A percentile compares a stretch with the other conserved stretches of the same genome.
Conservation (phyloP, 1,284 basidiomycete genomes). For the Rhodotorula sp. region DNA sequence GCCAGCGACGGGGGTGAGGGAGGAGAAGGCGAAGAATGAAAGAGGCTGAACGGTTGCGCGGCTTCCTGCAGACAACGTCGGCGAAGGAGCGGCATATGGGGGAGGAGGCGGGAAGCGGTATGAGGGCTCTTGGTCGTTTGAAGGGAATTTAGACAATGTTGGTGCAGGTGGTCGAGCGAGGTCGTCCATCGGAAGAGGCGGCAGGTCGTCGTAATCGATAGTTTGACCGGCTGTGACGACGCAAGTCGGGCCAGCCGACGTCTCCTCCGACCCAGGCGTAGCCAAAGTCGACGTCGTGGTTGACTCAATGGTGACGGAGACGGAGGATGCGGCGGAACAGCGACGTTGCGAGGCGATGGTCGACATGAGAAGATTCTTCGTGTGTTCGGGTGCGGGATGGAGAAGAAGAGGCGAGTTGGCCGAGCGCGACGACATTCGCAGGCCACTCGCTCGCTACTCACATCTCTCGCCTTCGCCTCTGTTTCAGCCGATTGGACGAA, state of each 20-base stretch:
- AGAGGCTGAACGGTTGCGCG: slow-evolving; percentile 6
- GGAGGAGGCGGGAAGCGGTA: not conserved
- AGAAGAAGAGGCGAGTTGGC: too few relatives aligned
- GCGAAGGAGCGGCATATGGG: not conserved
- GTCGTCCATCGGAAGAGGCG: not conserved
- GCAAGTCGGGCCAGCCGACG: not conserved
- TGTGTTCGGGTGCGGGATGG: not conserved
- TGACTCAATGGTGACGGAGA: slow-evolving; percentile 13
- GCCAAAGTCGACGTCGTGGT: not conserved
- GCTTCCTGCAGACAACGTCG: not conserved
- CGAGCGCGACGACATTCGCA: too few relatives aligned
- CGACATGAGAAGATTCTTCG: not conserved
- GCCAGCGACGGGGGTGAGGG: slow-evolving; percentile 3
- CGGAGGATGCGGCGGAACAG: slow-evolving; percentile 8
- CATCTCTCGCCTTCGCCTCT: too few relatives aligned
- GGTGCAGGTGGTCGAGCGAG: not conserved
- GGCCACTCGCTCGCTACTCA: too few relatives aligned
- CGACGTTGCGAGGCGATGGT: slow-evolving; percentile 8
- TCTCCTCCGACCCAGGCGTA: not conserved
- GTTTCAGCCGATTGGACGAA: too few relatives aligned
- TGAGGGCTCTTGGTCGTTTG: not conserved
- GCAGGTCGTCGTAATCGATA: not conserved
- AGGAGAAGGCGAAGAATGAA: slow-evolving; percentile 3
- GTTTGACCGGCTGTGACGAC: not conserved
- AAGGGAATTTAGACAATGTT: not conserved